Base-by-base conservation (phyloP, 2,329 filamentous ascomycete species). In the Elsinoe ampelina region DNA sequence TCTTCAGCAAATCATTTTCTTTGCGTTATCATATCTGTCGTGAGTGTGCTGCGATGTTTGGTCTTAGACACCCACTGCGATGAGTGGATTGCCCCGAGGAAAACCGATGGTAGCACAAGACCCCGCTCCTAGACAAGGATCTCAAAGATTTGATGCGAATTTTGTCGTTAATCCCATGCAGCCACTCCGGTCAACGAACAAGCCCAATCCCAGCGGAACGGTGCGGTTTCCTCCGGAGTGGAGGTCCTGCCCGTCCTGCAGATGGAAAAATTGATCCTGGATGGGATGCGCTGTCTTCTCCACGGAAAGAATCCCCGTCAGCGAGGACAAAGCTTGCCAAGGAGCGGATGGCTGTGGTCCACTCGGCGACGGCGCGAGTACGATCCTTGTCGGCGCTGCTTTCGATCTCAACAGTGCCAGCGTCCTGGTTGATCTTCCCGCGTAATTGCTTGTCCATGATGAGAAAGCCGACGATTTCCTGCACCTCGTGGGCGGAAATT, bases 401-500 rank as follows among this genome's bases (percentile, higher is more conserved):
- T 59, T 85, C 83, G 59, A 96, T 89, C 71, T 90, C 83, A 19
- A 98, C 84, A 0, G 84, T 87, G 47, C 92, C 90, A 58, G 82
- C 80, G 71, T 90, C 84, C 73, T 97, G 89, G 72, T 98, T 87
- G 66, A 98, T 92, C 71, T 86, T 87, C 60, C 89, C 93, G 52
- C 84, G 79, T 63, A 98, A 84, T 69, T 90, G 89, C 66, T 87
- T 85, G 68, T 95, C 89, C 60, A 96, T 81, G 61, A 98, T 97
- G 55, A 97, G 77, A 73, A 91, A 95, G 48, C 90, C 86, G n/a
- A 97, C 75, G 60, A 98, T 97, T 65, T 98, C 93, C 73, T 95
- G 86, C 2, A 95, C 90, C 72, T 98, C 93, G 12, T 81, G 75
- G 47, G 89, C 80, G 26, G 86, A 84, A 62, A 98, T 95, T 69